These are phyloP conservation scores for Clitopilus hobsonii DNA, from an alignment of 768 basidiomycete genomes.

Conservation along the genomic window DNA sequence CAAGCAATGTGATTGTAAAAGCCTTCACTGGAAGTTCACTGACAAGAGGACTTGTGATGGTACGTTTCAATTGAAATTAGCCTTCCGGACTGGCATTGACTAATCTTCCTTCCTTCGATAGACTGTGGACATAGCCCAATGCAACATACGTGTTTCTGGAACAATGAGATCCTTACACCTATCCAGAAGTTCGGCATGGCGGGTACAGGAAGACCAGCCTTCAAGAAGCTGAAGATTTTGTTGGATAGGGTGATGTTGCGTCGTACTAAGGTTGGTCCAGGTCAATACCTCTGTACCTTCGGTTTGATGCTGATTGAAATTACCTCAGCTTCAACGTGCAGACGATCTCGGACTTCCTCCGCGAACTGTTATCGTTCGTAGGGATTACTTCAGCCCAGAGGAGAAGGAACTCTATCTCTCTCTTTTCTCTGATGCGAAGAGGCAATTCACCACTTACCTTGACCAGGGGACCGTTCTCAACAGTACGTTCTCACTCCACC, in stretches of 20 bases:
- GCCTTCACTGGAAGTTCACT: slow-evolving; percentile 89
- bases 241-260: slow-evolving; percentile 96
- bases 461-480: slow-evolving; percentile 88
- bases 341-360: slow-evolving; percentile 97
- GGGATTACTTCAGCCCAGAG: slow-evolving; percentile 93
- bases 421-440: slow-evolving; percentile 87
- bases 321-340: slow-evolving; percentile 76
- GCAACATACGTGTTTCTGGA: slow-evolving; percentile 95
- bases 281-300: neutral
- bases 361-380: slow-evolving; percentile 79
- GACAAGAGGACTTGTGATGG: slow-evolving; percentile 83
- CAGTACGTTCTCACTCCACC: slow-evolving; percentile 48
- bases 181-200: slow-evolving; percentile 88
- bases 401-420: slow-evolving; percentile 94
- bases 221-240: slow-evolving; percentile 88
- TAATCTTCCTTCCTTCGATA: slow-evolving; percentile 19
- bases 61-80: slow-evolving; percentile 28
- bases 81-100: neutral
- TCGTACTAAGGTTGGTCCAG: slow-evolving; percentile 64
- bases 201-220: slow-evolving; percentile 76
- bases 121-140: slow-evolving; percentile 84
- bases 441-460: slow-evolving; percentile 89
- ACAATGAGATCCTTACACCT: slow-evolving; percentile 92
- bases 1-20: slow-evolving; percentile 91
- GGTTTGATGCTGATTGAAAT: neutral